Conservation (phyloP, 352 stramenopile species). For the Phytophthora podocarpi region DNA sequence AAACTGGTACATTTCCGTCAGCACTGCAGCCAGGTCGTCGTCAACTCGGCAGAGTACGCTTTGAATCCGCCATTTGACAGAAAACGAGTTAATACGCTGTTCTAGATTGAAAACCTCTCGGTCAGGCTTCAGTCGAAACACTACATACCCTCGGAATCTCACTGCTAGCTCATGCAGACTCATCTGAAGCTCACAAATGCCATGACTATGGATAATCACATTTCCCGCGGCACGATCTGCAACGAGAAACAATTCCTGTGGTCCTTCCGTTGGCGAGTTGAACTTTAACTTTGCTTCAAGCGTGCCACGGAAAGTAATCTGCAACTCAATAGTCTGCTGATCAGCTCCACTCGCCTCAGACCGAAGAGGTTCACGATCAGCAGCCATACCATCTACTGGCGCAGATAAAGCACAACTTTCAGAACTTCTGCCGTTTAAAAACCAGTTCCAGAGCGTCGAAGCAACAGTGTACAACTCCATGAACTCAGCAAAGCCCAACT, state of each 20-base stretch:
- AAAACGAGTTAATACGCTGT: constrained; percentile 38
- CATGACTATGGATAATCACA: constrained; percentile 52
- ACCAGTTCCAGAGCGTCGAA: constrained; percentile 30
- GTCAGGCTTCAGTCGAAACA: constrained; percentile 59
- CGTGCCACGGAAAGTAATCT: constrained; percentile 60
- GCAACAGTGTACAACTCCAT: constrained; percentile 35
- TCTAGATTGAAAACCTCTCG: constrained; percentile 59
- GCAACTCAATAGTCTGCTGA: constrained; percentile 52
- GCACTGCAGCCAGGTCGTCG: constrained; percentile 45
- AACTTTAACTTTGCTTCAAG: constrained; percentile 49
- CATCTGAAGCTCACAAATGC: constrained; percentile 49
- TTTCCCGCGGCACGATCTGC: constrained; percentile 52
- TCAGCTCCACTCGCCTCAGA: neutral
- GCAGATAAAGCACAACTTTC: constrained; percentile 9
- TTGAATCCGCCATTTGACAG: constrained; percentile 61
- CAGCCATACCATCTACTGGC: constrained; percentile 25
- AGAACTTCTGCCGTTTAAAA: constrained; percentile 18
- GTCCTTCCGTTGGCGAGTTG: constrained; percentile 40
- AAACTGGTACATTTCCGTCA: constrained; percentile 62
- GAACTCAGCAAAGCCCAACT: constrained; percentile 46
- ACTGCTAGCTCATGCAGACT: constrained; percentile 55
- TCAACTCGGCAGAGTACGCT: constrained; percentile 49
- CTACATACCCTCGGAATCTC: constrained; percentile 48
- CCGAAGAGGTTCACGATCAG: constrained; percentile 10
- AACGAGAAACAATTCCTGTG: constrained; percentile 40